phyloP scores from a whole-genome alignment of 1,284 basidiomycete species.

The Heterobasidion annosum region DNA sequence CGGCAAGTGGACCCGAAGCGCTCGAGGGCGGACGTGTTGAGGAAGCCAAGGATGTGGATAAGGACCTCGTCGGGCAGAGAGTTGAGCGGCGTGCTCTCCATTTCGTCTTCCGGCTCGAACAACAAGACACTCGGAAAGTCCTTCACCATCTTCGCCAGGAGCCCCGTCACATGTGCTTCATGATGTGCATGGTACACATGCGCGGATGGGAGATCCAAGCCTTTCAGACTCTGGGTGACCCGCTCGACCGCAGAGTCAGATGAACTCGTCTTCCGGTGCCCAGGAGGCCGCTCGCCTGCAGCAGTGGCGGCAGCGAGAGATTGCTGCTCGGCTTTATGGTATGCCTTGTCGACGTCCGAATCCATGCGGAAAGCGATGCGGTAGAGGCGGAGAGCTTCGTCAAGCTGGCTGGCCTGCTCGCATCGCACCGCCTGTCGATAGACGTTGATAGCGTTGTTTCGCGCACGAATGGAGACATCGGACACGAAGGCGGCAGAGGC shows the following conservation, averaged over 20 bases:
- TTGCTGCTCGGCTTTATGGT: constrained; percentile 43
- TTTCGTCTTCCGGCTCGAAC: constrained; percentile 67
- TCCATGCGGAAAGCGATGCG: constrained; percentile 73
- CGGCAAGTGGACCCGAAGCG: constrained; percentile 66
- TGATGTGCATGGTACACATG: background rate
- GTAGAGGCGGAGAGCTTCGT: constrained; percentile 69
- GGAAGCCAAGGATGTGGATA: constrained; percentile 49
- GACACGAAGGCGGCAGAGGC: background rate
- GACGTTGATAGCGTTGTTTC: constrained; percentile 47
- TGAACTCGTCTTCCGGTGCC: constrained; percentile 8
- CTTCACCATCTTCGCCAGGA: constrained; percentile 38
- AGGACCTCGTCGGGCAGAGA: constrained; percentile 71
- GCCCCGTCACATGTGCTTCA: constrained; percentile 21
- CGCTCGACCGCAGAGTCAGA: background rate
- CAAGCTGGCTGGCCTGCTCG: constrained; percentile 67
- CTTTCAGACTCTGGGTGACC: constrained; percentile 6
- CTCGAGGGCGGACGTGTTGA: constrained; percentile 66
- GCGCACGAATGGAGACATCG: constrained; percentile 20
- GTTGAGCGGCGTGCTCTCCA: constrained; percentile 43
- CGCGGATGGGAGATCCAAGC: background rate
- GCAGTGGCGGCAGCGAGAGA: constrained; percentile 12
- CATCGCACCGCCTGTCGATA: constrained; percentile 64
- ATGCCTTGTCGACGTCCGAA: constrained; percentile 56
- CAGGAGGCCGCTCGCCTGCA: background rate
- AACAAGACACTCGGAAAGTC: constrained; percentile 38